Evolutionary conservation across 2,329 filamentous ascomycete species (phyloP), one percentile per base, ranked within the genome.

Genomic region (Alternaria ethzedia): DNA sequence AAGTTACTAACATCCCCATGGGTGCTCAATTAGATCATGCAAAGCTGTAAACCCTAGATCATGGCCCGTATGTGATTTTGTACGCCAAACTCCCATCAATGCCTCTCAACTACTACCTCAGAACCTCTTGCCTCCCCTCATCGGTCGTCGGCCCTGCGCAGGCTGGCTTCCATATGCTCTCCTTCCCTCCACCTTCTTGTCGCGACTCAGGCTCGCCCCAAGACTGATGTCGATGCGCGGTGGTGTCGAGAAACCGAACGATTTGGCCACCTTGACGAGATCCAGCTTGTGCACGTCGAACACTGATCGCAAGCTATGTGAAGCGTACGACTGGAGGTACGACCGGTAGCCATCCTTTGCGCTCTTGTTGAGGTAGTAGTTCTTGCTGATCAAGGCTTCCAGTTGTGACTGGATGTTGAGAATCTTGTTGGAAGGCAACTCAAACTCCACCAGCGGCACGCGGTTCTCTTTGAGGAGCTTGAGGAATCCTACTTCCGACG

Each of bases 351-450:
- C 88, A 69, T 90, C 88, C 78, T 90, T 90, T 46, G 88, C 88
- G 30, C 87, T 89, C 85, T 97, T 96, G 84, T 97, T 96, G 62
- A 99, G 87, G 81, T 97, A 97, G 84, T 98, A 98, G 82, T 99
- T 98, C 80, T 96, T 41, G 59, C 65, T 56, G 65, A 64, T 61
- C 41, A 59, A 30, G 0, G 51, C 45, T 15, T 54, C 61, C n/a
- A 60, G 57, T 10, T 57, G 61, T 20, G 45, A 50, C 25, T 51
- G 70, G 59, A 68, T 66, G 68, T 71, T 78, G 75, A 95, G 85
- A 69, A 99, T 93, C 86, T 97, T 97, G 83, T 92, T 94, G 60
- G 89, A 85, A 2, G 95, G 95, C 77, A 99, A 96, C 76, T 98
- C 95, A 75, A 97, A 98, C 81, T 99, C 96, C 26, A 97, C 93